phyloP scores from a whole-genome alignment of 768 basidiomycete species.

The Leccinellum luteum region DNA sequence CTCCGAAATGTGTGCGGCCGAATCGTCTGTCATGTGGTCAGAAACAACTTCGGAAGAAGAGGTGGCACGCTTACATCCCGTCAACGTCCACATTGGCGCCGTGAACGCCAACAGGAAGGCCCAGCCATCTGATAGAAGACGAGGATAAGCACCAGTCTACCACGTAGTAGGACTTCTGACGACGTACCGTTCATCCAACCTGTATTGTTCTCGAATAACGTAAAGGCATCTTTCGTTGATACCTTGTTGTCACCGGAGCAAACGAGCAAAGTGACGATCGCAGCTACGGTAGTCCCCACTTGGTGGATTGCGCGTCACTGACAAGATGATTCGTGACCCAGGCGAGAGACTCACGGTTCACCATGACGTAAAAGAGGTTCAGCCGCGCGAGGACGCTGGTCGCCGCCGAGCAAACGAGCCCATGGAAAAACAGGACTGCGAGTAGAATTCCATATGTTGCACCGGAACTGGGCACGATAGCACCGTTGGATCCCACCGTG shows the following conservation, averaged over 20 bases:
- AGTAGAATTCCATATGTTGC: constrained; percentile 68
- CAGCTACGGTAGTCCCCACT: constrained; percentile 67
- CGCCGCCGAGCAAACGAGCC: constrained; percentile 68
- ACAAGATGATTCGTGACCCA: not conserved
- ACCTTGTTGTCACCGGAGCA: constrained; percentile 54
- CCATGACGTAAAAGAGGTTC: constrained; percentile 65
- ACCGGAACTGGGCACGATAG: constrained; percentile 49
- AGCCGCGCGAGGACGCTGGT: constrained; percentile 62
- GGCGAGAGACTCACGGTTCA: constrained; percentile 49
- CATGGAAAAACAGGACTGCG: constrained; percentile 64
- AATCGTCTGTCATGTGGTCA: constrained; percentile 51
- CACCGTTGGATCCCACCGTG: constrained; percentile 55
- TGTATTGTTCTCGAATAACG: constrained; percentile 66
- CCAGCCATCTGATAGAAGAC: constrained; percentile 54
- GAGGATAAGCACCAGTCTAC: not conserved
- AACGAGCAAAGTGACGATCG: constrained; percentile 58
- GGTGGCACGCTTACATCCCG: constrained; percentile 53
- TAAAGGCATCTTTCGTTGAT: constrained; percentile 68
- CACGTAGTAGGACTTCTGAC: not conserved
- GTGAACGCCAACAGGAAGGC: constrained; percentile 72
- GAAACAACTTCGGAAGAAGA: not conserved
- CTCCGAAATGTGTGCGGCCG: constrained; percentile 73
- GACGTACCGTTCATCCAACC: constrained; percentile 61
- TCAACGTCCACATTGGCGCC: constrained; percentile 77
- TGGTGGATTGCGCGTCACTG: constrained; percentile 1